A percentile compares a stretch with the other conserved stretches of the same genome.
These are phyloP conservation scores for button mushroom (Agaricus bisporus) DNA, from an alignment of 768 basidiomycete genomes.

Conservation along the genomic window DNA sequence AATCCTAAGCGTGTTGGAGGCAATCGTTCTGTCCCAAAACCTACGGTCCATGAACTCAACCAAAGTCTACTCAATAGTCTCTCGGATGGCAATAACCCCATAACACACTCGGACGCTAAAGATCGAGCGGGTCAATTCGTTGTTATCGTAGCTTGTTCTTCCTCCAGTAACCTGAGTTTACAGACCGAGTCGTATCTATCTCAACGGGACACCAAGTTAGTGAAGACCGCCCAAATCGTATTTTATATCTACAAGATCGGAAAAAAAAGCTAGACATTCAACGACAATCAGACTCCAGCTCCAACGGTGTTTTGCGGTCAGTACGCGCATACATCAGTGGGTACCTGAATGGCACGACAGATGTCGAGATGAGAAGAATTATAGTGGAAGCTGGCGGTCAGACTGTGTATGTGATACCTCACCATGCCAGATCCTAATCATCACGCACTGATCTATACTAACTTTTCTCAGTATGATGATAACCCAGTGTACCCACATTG, in stretches of 20 bases:
- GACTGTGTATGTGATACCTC: constrained; percentile 41
- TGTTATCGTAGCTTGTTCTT: not conserved
- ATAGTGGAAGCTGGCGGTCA: constrained; percentile 63
- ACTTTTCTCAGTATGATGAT: constrained; percentile 25
- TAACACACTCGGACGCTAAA: constrained; percentile 65
- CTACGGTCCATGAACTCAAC: constrained; percentile 34
- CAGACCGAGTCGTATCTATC: constrained; percentile 57
- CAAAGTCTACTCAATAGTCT: constrained; percentile 58
- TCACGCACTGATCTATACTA: not conserved
- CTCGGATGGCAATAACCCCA: constrained; percentile 62
- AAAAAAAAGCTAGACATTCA: constrained; percentile 36
- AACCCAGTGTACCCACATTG: constrained; percentile 69
- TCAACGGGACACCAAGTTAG: constrained; percentile 66
- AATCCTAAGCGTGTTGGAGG: not conserved
- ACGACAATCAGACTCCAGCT: constrained; percentile 12
- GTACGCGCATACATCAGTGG: constrained; percentile 67
- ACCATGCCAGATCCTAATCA: not conserved
- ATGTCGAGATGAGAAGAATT: constrained; percentile 71
- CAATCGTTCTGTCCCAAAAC: not conserved
- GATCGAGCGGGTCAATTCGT: constrained; percentile 49
- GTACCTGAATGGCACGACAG: constrained; percentile 64
- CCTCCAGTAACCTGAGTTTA: not conserved
- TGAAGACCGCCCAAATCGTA: constrained; percentile 35
- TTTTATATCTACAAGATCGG: constrained; percentile 36
- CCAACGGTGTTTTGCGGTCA: constrained; percentile 27